Evolutionary conservation across 306 rosid genomes (phyloP), one percentile per base, ranked within the genome.

Genomic region (Begonia loranthoides): DNA sequence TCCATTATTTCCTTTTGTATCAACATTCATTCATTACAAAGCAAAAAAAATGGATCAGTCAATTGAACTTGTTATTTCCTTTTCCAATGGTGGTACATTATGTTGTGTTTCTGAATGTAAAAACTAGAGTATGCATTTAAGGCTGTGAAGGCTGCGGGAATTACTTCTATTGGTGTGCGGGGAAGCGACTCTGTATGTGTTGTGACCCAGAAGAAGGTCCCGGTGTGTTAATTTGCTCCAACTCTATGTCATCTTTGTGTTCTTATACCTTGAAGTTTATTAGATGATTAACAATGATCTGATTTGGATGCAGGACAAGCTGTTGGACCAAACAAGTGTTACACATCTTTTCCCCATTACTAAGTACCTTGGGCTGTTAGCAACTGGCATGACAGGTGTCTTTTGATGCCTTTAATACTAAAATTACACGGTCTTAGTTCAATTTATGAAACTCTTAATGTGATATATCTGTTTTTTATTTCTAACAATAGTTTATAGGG

Each of bases 151-250:
- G 87, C 99, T 41, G 69, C 88, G 5, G 96, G 99, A 54, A 90
- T 71, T 53, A 86, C 99, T 62, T 90, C 99, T 0, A 90, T 90
- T 45, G 99, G 88, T 39, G 99, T 90, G 13, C 75, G 89, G 17
- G 99, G 99, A 63, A 90, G 76, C 66, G 94, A 90, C 74, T 90
- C 95, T 0, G 66, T 90, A 40, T 90, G 99, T 70, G 99, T 90
- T 4, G 99, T 90, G 70, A 90, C 99, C 50, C 99, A 90, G 74
- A 90, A 90, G 64, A 90, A 90, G 73, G 99, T 90, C 62, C 95
- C 99, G 59, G 99, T 90, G 70, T 76, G 99, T 76, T 51, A 46
- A 13, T 24, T 62, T 51, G 50, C 49, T 52, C 34, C 8, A 39
- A 43, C n/a, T 43, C 55, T 10, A 52, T 36, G 63, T 17, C 46